Evolutionary conservation across 306 rosid species (phyloP).

Genomic region (Glycyrrhiza uralensis): DNA sequence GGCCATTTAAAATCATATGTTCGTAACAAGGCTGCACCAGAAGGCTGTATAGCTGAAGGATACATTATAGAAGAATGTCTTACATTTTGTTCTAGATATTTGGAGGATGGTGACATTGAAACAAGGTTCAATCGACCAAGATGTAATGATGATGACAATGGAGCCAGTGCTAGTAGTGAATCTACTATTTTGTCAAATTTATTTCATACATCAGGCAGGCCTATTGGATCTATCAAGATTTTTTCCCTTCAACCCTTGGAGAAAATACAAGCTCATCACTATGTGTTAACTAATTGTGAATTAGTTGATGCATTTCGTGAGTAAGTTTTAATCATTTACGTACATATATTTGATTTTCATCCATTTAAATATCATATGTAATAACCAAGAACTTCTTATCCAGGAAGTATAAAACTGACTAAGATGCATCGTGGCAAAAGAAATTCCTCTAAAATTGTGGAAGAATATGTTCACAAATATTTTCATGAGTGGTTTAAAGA

Average conservation of each 20-base stretch:
- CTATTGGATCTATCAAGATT: neutral
- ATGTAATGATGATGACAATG: neutral
- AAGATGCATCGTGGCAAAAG: neutral
- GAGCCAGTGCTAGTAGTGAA: neutral
- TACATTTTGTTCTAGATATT: slow-evolving; percentile 3
- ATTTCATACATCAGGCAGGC: neutral
- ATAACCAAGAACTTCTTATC: neutral
- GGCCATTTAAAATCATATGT: neutral
- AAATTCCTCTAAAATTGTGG: neutral
- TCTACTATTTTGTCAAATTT: neutral
- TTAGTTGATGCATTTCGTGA: neutral
- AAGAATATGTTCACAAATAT: neutral
- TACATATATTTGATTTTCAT: neutral
- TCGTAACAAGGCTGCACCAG: neutral
- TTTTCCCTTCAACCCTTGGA: neutral
- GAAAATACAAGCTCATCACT: neutral
- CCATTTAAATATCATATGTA: neutral
- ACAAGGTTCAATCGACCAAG: neutral
- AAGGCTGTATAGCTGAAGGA: neutral
- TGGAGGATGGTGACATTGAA: neutral
- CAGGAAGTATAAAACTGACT: neutral
- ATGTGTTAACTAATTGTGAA: neutral
- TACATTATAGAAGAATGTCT: neutral
- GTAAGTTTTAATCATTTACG: neutral
- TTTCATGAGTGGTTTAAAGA: neutral